Conservation (phyloP, 1,284 basidiomycete genomes). For the Chondrostereum purpureum region DNA sequence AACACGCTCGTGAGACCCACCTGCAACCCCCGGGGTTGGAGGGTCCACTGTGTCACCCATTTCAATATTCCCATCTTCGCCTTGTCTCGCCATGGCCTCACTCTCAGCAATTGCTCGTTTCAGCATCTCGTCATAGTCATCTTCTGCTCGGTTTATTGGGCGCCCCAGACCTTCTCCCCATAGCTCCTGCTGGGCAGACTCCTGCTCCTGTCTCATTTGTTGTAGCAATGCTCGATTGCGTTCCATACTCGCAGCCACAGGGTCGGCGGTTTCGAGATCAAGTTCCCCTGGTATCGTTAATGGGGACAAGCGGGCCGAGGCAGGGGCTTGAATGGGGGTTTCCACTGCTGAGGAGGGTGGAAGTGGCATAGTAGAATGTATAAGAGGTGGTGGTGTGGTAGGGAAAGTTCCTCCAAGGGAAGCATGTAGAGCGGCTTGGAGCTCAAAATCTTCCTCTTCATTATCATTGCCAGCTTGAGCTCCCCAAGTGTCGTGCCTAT, state of each 20-base stretch:
- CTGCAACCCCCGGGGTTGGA: neutral
- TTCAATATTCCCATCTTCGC: slow-evolving; percentile 47
- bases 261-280: slow-evolving; percentile 36
- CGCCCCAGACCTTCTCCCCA: slow-evolving; percentile 36
- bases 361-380: slow-evolving; percentile 19
- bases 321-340: slow-evolving; percentile 9
- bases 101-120: slow-evolving; percentile 65
- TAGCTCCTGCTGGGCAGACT: slow-evolving; percentile 55
- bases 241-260: slow-evolving; percentile 60
- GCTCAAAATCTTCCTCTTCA: slow-evolving; percentile 82
- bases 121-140: slow-evolving; percentile 57
- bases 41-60: slow-evolving; percentile 33
- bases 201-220: slow-evolving; percentile 63
- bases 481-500: slow-evolving; percentile 1
- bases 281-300: slow-evolving; percentile 14
- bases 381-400: slow-evolving; percentile 21
- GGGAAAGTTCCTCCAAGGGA: slow-evolving; percentile 37
- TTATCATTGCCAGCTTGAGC: slow-evolving; percentile 30
- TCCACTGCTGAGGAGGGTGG: slow-evolving; percentile 10
- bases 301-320: slow-evolving; percentile 5
- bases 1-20: slow-evolving; percentile 30
- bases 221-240: slow-evolving; percentile 58
- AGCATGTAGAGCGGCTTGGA: slow-evolving; percentile 82
- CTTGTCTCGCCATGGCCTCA: slow-evolving; percentile 37
- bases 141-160: slow-evolving; percentile 22